Evolutionary conservation across 495 filamentous ascomycete genomes (phyloP).

Genomic region (Aspergillus conjunctus): DNA sequence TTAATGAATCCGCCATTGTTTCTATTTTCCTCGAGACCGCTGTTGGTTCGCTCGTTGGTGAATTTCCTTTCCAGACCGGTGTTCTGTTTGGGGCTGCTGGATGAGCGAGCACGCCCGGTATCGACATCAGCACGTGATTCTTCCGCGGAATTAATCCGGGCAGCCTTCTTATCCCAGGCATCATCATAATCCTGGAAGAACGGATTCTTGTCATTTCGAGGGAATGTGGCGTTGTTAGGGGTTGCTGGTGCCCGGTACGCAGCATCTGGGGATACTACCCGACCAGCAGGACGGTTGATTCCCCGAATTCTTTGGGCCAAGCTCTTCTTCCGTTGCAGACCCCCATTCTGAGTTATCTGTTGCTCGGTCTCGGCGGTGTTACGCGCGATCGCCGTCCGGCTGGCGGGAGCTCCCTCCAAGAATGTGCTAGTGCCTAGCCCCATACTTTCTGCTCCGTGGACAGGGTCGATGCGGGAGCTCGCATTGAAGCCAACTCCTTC

Average conservation of each 20-base stretch:
- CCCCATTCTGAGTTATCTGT: conserved; percentile 41
- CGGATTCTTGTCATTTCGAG: conserved; percentile 67
- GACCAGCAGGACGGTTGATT: conserved; percentile 55
- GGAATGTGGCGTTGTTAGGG: conserved; percentile 37
- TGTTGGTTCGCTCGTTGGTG: conserved; percentile 63
- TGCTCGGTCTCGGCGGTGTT: conserved; percentile 31
- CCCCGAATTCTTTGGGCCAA: conserved; percentile 83
- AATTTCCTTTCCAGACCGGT: conserved; percentile 64
- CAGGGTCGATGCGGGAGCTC: conserved; percentile 59
- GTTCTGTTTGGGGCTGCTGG: conserved; percentile 62
- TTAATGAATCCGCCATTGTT: conserved; percentile 69
- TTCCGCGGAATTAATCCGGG: conserved; percentile 58
- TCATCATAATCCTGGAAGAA: conserved; percentile 86
- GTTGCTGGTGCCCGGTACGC: conserved; percentile 38
- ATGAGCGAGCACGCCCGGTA: conserved; percentile 51
- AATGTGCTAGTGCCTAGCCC: conserved; percentile 96
- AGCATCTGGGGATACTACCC: conserved; percentile 56
- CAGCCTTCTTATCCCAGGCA: conserved; percentile 70
- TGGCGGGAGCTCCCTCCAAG: conserved; percentile 90
- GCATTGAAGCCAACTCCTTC: conserved; percentile 60
- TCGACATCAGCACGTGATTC: conserved; percentile 31
- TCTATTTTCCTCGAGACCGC: conserved; percentile 41
- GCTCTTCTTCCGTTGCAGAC: conserved; percentile 87
- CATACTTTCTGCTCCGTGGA: conserved; percentile 80
- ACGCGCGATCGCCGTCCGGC: conserved; percentile 69